phyloP scores from a whole-genome alignment of 352 stramenopile genomes.

The Thalassiosira exigua region DNA sequence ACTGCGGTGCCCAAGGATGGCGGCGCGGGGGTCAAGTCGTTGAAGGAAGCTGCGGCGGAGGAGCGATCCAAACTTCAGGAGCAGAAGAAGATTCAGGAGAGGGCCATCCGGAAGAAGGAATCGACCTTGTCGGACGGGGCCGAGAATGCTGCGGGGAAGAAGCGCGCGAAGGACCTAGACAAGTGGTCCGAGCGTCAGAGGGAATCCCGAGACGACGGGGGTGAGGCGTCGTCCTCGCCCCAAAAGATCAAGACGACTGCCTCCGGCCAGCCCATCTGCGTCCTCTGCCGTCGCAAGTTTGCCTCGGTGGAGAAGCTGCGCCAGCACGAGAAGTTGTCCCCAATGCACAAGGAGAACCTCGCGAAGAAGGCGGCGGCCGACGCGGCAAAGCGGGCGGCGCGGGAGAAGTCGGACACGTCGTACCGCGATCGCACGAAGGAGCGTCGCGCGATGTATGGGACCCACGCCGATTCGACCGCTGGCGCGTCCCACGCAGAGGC shows the following conservation, averaged over 20 bases:
- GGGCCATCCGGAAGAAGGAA: conserved; percentile 9
- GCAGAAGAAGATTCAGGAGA: conserved; percentile 26
- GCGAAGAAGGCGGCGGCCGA: conserved; percentile 50
- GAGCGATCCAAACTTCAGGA: conserved; percentile 49
- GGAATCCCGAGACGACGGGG: conserved; percentile 38
- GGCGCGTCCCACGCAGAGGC: conserved; percentile 36
- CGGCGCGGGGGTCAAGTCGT: conserved; percentile 16
- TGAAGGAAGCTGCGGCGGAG: conserved; percentile 22
- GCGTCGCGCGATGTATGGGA: conserved; percentile 66
- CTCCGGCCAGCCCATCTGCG: conserved; percentile 75
- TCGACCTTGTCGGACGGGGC: not conserved
- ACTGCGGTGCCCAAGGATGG: conserved; percentile 43
- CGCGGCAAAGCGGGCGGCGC: not conserved
- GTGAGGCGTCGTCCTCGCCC: not conserved
- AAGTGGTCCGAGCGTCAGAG: conserved; percentile 71
- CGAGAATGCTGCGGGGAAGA: conserved; percentile 39
- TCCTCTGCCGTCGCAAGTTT: conserved; percentile 80
- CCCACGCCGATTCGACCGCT: conserved; percentile 1
- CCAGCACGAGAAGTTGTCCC: conserved; percentile 73
- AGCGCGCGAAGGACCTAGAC: conserved; percentile 69
- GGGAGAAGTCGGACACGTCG: conserved; percentile 9
- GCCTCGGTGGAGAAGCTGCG: conserved; percentile 65
- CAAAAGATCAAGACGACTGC: conserved; percentile 40
- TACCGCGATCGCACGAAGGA: conserved; percentile 78
- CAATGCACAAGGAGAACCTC: conserved; percentile 80